Conservation (phyloP, 345 rosid species). For the Schrenkiella parvula region DNA sequence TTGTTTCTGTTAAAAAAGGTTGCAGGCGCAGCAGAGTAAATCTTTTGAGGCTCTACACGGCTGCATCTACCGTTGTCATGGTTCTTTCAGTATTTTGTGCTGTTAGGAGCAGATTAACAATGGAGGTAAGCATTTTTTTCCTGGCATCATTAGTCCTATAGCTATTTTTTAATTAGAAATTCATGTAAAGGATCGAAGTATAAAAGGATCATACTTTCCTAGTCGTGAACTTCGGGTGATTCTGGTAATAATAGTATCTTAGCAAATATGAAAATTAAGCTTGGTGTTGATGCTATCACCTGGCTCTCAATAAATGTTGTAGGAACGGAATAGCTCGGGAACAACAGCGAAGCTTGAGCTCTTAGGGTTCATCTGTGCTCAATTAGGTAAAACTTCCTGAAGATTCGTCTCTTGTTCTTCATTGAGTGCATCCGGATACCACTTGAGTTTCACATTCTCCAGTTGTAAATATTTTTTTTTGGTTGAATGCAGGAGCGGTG, state of each 20-base stretch:
- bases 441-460: neutral
- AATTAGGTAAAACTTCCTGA: slow-evolving; percentile 36
- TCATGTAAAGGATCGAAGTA: neutral
- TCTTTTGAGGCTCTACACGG: slow-evolving; percentile 45
- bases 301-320: neutral
- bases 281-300: slow-evolving; percentile 1
- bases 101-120: slow-evolving; percentile 32
- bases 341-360: slow-evolving; percentile 37
- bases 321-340: slow-evolving; percentile 31
- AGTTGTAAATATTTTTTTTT: neutral
- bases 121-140: slow-evolving; percentile 38
- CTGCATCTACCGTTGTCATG: slow-evolving; percentile 36
- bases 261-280: neutral
- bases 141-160: neutral
- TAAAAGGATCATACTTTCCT: neutral
- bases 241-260: neutral
- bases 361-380: slow-evolving; percentile 32
- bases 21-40: slow-evolving; percentile 49
- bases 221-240: neutral
- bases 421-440: neutral
- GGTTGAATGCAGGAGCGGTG: slow-evolving; percentile 34
- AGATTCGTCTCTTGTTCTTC: too few relatives aligned
- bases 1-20: slow-evolving; percentile 35
- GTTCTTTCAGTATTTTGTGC: slow-evolving; percentile 39
- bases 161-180: neutral